Evolutionary conservation across 345 rosid genomes (phyloP).

Genomic region (Erodium maritimum): DNA sequence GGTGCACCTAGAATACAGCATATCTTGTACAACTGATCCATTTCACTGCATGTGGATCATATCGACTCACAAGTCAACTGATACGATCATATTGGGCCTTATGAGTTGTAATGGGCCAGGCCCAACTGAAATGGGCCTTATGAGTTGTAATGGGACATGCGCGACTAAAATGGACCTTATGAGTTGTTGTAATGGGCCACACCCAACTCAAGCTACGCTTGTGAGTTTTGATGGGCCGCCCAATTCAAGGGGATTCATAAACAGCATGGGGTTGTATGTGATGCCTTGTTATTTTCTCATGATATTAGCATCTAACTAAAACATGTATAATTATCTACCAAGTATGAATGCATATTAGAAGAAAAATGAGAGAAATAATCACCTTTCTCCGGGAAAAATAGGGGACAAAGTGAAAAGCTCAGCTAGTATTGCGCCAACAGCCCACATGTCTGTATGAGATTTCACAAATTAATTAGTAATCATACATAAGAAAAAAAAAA

Average conservation of each 20-base stretch:
- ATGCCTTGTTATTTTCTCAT: neutral
- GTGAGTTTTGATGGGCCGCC: no score
- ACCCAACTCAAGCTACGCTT: no score
- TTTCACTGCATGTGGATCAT: slow-evolving; percentile 52
- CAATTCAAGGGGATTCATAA: neutral
- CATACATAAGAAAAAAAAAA: neutral
- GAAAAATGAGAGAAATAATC: slow-evolving; percentile 6
- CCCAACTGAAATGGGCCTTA: no score
- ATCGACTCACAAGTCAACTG: no score
- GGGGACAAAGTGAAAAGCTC: slow-evolving; percentile 84
- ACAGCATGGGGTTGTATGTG: neutral
- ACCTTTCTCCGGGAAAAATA: slow-evolving; percentile 96
- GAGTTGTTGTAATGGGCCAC: no score
- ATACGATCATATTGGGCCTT: no score
- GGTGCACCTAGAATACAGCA: slow-evolving; percentile 76
- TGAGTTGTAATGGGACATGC: no score
- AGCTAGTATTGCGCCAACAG: slow-evolving; percentile 86
- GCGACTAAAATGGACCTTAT: no score
- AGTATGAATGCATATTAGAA: neutral
- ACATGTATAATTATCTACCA: neutral
- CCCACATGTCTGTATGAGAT: slow-evolving; percentile 81
- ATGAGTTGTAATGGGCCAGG: no score
- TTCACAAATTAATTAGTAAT: slow-evolving; percentile 12
- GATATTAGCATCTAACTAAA: neutral
- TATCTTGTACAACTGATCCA: slow-evolving; percentile 84